Base-by-base conservation (phyloP, 2,329 filamentous ascomycete genomes). In the Scytalidium sp. region DNA sequence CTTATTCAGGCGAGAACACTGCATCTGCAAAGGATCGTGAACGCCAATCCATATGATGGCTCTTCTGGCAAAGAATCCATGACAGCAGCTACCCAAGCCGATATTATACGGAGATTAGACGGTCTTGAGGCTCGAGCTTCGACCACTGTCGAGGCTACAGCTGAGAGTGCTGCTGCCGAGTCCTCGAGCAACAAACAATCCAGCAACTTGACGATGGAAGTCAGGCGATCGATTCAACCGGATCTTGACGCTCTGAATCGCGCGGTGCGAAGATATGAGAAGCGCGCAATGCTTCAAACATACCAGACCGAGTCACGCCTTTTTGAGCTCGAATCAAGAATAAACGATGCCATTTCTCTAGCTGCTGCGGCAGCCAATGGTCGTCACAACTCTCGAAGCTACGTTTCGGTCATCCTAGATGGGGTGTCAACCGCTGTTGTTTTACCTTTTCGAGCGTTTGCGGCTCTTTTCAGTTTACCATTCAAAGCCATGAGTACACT, bases 231-330 rank as follows among this genome's bases (percentile, higher is more conserved):
- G 22, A 75, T 93, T 10, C 87, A 91, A 57, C 86, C 90, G 1
- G 90, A 97, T 51, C 77, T 97, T 5, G 92, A 97, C 60, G 89
- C 90, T 0, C 74, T 97, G 25, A 94, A 91, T 60, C 85, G 93
- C 43, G 92, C 93, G 3, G 87, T 97, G 41, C 81, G 93, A 19
- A 84, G 90, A 29, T 96, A 96, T 61, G 93, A 97, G 71, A 97
- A 96, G 71, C 88, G 91, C 60, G 84, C 87, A 3, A 86, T 86
- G 0, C 75, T 92, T 7, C 79, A 91, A 22, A 80, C 88, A 9
- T 78, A 87, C 48, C 86, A 93, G 62, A 89, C 85, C 2, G 90
- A 96, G 56, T 80, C 84, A 8, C 81, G 87, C 20, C 80, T 97
- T 50, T 79, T 82, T 39, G 79, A 83, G 19, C 74, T 96, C 3